Conservation (phyloP, 495 filamentous ascomycete genomes). For the Annulohypoxylon maeteangense region DNA sequence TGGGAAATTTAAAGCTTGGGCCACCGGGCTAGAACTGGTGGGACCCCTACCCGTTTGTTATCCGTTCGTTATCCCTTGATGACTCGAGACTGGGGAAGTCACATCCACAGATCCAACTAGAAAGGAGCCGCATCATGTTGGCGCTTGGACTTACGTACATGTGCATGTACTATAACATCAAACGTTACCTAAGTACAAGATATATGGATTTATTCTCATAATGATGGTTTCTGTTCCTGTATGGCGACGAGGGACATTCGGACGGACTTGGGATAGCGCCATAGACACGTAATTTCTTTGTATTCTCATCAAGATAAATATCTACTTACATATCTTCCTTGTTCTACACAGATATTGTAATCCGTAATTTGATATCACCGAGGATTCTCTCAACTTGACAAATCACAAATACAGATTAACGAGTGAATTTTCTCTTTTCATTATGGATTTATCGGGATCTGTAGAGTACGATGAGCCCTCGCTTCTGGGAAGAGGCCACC, state of each 20-base stretch:
- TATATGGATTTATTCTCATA: not conserved
- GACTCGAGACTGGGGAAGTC: not conserved
- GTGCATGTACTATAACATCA: not conserved
- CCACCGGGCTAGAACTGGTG: constrained; percentile 23
- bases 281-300: not conserved
- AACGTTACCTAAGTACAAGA: not conserved
- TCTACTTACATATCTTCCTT: not conserved
- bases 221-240: not conserved
- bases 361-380: not conserved
- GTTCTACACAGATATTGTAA: not conserved
- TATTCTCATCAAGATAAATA: not conserved
- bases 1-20: constrained; percentile 25
- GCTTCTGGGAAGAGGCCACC: constrained; percentile 12
- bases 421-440: constrained; percentile 45
- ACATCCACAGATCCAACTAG: not conserved
- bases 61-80: not conserved
- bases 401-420: constrained; percentile 19
- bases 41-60: constrained; percentile 4
- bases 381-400: not conserved
- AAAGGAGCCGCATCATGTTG: constrained; percentile 12
- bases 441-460: constrained; percentile 38
- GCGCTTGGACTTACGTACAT: not conserved
- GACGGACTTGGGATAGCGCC: not conserved
- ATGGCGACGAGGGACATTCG: not conserved
- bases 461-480: constrained; percentile 15